Evolutionary conservation across 345 rosid species (phyloP), one percentile per base, ranked within the genome.

Genomic region (Diplotaxis tenuifolia): DNA sequence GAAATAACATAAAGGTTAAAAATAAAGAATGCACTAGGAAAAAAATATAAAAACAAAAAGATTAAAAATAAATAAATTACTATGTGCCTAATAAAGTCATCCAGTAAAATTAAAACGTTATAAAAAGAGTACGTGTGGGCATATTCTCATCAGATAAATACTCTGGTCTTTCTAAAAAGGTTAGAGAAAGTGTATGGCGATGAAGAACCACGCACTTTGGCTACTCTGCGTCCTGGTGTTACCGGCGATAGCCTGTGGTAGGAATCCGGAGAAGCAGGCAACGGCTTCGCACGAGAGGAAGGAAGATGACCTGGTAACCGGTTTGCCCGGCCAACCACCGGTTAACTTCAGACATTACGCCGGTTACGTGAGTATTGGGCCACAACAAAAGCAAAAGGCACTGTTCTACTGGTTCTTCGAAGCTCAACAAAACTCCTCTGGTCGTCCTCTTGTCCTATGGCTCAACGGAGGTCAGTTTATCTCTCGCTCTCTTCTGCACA

Each of bases 391-490:
- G 56, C 75, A 73, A 6, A 87, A 81, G 60, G 86, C 90, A 1
- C 76, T 89, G 36, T 89, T 86, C 80, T 87, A 89, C 56, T 87
- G 90, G 92, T 87, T 89, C 78, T 89, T 89, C 23, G 89, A 87
- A 82, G 86, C 90, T 0, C 82, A 82, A 56, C 34, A 60, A 1
- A 74, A 36, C 31, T 62, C 75, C 0, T 57, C 85, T 16, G 42
- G 4, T 10, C 85, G 81, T 18, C 92, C 96, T 64, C 86, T 89
- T 1, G 84, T 89, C 38, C 85, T 89, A 14, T 89, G 92, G 96
- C 96, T 89, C 79, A 84, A 87, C 64, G 90, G 90, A 83, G 92
- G 92, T 87, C 2, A 27, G 52, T 36, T 65, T 65, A 23, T 59
- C 36, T 32, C 54, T 28, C 29, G 31, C 50, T 10, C 28, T 55